Base-by-base conservation (phyloP, 345 rosid species). In the Murraya koenigii region DNA sequence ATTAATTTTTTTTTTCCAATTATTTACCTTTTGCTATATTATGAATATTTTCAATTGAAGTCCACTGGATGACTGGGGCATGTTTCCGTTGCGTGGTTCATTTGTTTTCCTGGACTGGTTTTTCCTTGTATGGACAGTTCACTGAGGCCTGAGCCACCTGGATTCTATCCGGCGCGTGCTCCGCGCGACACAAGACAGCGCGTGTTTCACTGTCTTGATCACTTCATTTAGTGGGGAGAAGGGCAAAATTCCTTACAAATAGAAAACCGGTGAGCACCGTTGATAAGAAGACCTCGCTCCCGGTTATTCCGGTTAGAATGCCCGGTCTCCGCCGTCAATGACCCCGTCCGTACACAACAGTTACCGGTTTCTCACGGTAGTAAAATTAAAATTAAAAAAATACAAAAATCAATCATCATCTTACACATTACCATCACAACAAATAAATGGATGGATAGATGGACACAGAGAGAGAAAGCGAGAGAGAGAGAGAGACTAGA, bases 251-350 rank as follows among this genome's bases (percentile, higher is more conserved):
- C 85, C 84, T 61, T 65, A 8, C 11, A 75, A 65, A 56, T 77
- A 77, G 82, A 82, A 82, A 36, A 79, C 79, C 82, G 78, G 80
- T 74, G n/a, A 73, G 80, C 82, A 64, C 81, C 81, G 78, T 75
- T 69, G 56, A 80, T 63, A 49, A 25, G 32, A 52, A 35, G 68
- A 55, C 78, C 78, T 65, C 66, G 1, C n/a, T 62, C 69, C 85
- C 79, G 79, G 83, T 76, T 66, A 61, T 15, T 20, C 76, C 81
- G 86, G 84, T 70, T 4, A 74, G 28, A 25, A 13, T 14, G 36
- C 30, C 41, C 71, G 7, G 32, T 72, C 30, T 71, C 85, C 81
- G 82, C 76, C 86, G 80, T 76, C 68, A 64, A 44, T 17, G 35
- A 28, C 32, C 8, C 38, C 23, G 22, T 38, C 80, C 77, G 76